Evolutionary conservation across 805 yeast species (phyloP).

Genomic region (Saccharomyces mikatae): DNA sequence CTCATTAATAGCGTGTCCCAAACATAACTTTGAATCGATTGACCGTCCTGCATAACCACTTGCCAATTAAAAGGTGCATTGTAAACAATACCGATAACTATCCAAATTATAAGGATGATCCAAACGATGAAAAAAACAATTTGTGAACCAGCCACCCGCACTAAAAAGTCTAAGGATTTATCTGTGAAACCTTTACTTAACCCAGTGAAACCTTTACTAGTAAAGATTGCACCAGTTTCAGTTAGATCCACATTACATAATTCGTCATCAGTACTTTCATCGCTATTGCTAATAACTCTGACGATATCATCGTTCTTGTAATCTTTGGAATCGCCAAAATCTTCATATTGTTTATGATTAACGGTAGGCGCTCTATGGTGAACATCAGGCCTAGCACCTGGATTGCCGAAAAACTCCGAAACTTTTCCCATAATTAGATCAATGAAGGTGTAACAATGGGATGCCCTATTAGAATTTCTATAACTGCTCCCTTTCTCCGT

Average conservation of each 20-base stretch:
- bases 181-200: conserved; percentile 18
- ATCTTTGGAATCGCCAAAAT: background rate
- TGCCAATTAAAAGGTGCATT: conserved; percentile 33
- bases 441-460: background rate
- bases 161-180: conserved; percentile 19
- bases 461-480: background rate
- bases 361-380: conserved; percentile 7
- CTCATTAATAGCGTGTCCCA: conserved; percentile 37
- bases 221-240: conserved; percentile 12
- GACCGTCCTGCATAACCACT: conserved; percentile 37
- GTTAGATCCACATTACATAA: conserved; percentile 10
- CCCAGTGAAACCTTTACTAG: conserved; percentile 23
- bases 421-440: conserved; percentile 14
- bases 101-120: conserved; percentile 24
- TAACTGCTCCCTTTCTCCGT: background rate
- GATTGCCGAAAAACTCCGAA: conserved; percentile 18
- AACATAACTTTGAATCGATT: conserved; percentile 33
- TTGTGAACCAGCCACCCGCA: conserved; percentile 24
- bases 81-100: conserved; percentile 23
- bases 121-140: conserved; percentile 24
- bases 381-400: conserved; percentile 11
- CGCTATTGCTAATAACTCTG: conserved; percentile 8
- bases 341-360: background rate
- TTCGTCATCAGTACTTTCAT: conserved; percentile 8
- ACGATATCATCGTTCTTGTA: conserved; percentile 4